Conservation (phyloP, 495 filamentous ascomycete genomes). For the Melanomma pulvis-pyrius region DNA sequence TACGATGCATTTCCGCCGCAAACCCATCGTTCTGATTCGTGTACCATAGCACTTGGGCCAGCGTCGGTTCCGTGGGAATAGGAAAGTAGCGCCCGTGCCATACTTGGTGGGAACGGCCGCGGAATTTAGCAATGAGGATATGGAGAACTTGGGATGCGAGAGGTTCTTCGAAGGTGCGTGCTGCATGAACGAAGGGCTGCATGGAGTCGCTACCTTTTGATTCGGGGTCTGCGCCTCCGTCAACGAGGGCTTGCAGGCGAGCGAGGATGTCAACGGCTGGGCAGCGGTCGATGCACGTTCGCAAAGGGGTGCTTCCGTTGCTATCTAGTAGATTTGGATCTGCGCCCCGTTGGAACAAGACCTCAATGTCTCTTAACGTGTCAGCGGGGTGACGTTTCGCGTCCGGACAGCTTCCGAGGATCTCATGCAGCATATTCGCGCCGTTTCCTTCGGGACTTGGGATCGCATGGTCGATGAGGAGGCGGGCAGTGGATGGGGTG, state of each 20-base stretch:
- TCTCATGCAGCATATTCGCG: conserved; percentile 26
- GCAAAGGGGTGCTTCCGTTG: conserved; percentile 12
- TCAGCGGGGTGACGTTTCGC: conserved; percentile 32
- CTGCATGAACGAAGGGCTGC: conserved; percentile 16
- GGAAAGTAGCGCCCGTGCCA: conserved; percentile 22
- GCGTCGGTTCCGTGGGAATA: conserved; percentile 16
- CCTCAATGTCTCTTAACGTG: conserved; percentile 30
- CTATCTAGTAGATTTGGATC: conserved; percentile 15
- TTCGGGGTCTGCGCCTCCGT: conserved; percentile 24
- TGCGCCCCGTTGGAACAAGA: conserved; percentile 25
- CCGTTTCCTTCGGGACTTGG: conserved; percentile 25
- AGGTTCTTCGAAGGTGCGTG: conserved; percentile 21
- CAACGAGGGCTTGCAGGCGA: conserved; percentile 17
- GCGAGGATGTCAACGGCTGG: conserved; percentile 28
- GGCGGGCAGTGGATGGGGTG: conserved; percentile 9
- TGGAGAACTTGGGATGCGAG: conserved; percentile 17
- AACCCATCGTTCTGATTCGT: conserved; percentile 11
- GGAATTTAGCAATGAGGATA: conserved; percentile 15
- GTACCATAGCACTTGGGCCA: conserved; percentile 16
- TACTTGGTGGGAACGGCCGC: neutral
- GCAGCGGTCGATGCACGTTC: conserved; percentile 21
- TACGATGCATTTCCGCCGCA: neutral
- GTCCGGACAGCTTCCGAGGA: conserved; percentile 28
- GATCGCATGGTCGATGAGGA: conserved; percentile 26
- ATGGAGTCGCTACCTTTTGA: conserved; percentile 1